Base-by-base conservation (phyloP, 139 green algal genomes). In the Coccomyxa sp. region DNA sequence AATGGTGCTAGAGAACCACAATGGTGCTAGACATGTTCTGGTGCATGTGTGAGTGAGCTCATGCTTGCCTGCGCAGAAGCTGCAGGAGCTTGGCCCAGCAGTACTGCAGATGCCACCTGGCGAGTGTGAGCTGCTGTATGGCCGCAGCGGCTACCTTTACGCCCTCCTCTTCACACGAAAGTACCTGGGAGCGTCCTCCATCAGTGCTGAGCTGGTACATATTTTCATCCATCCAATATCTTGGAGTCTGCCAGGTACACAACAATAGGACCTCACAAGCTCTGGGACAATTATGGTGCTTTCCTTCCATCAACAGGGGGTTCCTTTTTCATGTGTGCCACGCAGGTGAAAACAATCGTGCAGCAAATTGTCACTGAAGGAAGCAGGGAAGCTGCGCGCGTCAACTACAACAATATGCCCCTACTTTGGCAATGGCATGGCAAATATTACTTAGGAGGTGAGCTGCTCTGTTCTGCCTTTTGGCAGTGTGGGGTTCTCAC, bases 401-500 rank as follows among this genome's bases (percentile, higher is more conserved):
- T 51, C 7, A 51, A 51, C 3, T 51, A 51, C 38, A 51, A 51
- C 7, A 51, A 51, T 51, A 51, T 51, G 38, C 38, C 38, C 3
- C 76, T 95, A 32, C 88, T 94, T 88, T 94, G 89, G 79, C 77
- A 59, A 71, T 94, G 91, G 89, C 91, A 94, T 77, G 83, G 79
- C 18, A 92, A 86, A n/a, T 74, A 75, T 14, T 95, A 94, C 85
- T 77, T 92, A 0, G 91, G 91, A 79, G 82, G 81, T 84, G 25
- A 76, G 57, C 60, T 13, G 15, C 4, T 25, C 76, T 27, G 0
- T 18, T 27, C 13, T 80, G 13, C 3, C 13, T 25, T 32, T 31
- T 80, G 17, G 17, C 31, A 25, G 4, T 58, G 76, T 80, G 31
- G 32, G 14, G 7, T 21, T 71, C 30, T 27, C n/a, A 51, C 7